phyloP scores from a whole-genome alignment of 495 filamentous ascomycete species.

The Penicillium subrubescens region DNA sequence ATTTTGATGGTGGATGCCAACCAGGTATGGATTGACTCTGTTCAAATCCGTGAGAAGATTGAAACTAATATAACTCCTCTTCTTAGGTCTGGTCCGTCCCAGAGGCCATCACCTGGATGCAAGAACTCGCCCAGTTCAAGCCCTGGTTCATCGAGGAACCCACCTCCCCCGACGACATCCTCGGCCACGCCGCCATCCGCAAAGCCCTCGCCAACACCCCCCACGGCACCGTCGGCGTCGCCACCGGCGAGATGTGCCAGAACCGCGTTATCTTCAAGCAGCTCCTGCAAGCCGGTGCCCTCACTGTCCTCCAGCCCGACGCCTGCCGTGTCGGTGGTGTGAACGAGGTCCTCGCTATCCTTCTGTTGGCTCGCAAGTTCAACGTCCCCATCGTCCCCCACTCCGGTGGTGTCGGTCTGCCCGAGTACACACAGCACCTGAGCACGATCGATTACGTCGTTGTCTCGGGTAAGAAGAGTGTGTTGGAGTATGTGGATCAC shows the following conservation, averaged over 20 bases:
- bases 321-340: constrained; percentile 90
- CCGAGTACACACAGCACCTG: constrained; percentile 93
- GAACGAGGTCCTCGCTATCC: constrained; percentile 89
- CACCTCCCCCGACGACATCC: constrained; percentile 90
- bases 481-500: constrained; percentile 92
- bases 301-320: constrained; percentile 90
- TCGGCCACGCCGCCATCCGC: constrained; percentile 82
- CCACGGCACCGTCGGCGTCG: constrained; percentile 73
- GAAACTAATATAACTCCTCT: not conserved
- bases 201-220: constrained; percentile 69
- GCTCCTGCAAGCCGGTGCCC: constrained; percentile 72
- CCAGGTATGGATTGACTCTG: constrained; percentile 54
- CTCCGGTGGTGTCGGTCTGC: constrained; percentile 84
- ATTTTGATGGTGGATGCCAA: constrained; percentile 95
- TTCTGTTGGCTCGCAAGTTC: constrained; percentile 86
- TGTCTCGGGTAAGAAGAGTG: constrained; percentile 75
- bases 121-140: constrained; percentile 77
- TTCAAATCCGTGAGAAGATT: too few species aligned
- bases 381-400: constrained; percentile 85
- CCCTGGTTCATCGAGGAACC: constrained; percentile 99
- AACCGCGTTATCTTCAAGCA: constrained; percentile 96
- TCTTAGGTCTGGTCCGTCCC: constrained; percentile 82
- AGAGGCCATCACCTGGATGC: constrained; percentile 88
- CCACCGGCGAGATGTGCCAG: constrained; percentile 96
- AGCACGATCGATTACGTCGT: constrained; percentile 94